Conservation (phyloP, 2,329 filamentous ascomycete species). For the Colletotrichum sp. region DNA sequence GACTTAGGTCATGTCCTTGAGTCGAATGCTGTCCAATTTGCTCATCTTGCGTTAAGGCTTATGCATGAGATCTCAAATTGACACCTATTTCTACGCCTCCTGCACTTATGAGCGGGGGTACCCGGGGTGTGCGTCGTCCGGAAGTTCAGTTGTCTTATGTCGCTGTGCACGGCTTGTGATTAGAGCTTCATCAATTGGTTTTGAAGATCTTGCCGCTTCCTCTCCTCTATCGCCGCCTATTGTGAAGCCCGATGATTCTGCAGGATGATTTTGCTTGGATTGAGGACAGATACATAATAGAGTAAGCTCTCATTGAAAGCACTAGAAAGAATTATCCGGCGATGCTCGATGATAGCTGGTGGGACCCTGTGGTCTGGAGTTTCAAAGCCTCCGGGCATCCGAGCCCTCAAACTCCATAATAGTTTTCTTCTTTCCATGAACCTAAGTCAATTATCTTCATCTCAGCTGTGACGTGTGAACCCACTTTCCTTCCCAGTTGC, state of each 20-base stretch:
- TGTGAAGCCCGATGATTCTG: too few species aligned
- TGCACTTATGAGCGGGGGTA: too few species aligned
- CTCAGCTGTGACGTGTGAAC: neutral
- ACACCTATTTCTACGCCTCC: too few species aligned
- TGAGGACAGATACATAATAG: neutral
- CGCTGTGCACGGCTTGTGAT: too few species aligned
- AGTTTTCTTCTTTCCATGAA: neutral
- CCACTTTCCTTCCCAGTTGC: neutral
- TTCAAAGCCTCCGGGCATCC: neutral
- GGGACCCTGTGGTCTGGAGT: neutral
- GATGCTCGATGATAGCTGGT: neutral
- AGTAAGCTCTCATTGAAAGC: neutral
- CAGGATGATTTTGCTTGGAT: neutral
- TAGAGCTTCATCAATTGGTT: neutral
- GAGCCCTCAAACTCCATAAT: neutral
- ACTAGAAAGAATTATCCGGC: neutral
- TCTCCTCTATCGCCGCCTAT: neutral
- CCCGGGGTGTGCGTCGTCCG: too few species aligned
- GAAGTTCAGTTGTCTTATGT: too few species aligned
- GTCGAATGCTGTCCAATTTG: neutral
- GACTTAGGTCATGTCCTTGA: neutral
- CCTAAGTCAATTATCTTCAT: rapidly evolving
- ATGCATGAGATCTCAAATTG: neutral
- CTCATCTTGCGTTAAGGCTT: neutral
- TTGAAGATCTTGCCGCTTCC: neutral